Conservation (phyloP, 345 rosid species). For the Cochlearia excelsa region DNA sequence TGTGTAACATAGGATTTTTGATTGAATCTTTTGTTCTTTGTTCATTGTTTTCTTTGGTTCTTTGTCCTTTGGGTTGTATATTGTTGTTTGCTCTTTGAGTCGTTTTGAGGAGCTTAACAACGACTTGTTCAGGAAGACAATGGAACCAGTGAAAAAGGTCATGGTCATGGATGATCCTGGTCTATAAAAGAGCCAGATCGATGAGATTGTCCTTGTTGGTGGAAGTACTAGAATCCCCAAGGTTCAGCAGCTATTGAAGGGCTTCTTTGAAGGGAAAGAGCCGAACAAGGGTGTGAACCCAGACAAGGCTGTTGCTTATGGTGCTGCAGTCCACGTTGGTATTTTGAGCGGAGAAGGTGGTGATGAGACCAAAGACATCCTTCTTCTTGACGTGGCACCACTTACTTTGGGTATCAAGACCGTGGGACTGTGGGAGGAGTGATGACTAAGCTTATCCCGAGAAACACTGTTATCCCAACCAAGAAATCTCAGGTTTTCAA, state of each 20-base stretch:
- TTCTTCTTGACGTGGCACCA: slow-evolving; percentile 52
- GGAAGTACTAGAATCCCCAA: slow-evolving; percentile 59
- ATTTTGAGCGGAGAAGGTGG: slow-evolving; percentile 50
- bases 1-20: too few species aligned
- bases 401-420: slow-evolving; percentile 52
- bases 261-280: slow-evolving; percentile 53
- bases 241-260: slow-evolving; percentile 49
- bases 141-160: slow-evolving; percentile 50
- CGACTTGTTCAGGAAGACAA: slow-evolving; percentile 54
- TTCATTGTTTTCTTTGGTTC: too few species aligned
- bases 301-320: slow-evolving; percentile 62
- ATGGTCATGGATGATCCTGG: slow-evolving; percentile 49
- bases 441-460: slow-evolving; percentile 56
- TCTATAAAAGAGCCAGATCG: slow-evolving; percentile 39
- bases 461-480: slow-evolving; percentile 20
- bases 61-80: too few species aligned
- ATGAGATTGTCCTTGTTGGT: slow-evolving; percentile 64
- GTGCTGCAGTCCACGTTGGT: slow-evolving; percentile 59
- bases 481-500: slow-evolving; percentile 41
- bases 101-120: slow-evolving; percentile 55
- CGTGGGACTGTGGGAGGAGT: slow-evolving; percentile 57
- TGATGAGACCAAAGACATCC: slow-evolving; percentile 44
- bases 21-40: too few species aligned
- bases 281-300: slow-evolving; percentile 52
- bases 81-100: too few species aligned